Evolutionary conservation across 2,329 filamentous ascomycete genomes (phyloP), one percentile per base, ranked within the genome.

Genomic region (Myriosclerotinia duriaeana): DNA sequence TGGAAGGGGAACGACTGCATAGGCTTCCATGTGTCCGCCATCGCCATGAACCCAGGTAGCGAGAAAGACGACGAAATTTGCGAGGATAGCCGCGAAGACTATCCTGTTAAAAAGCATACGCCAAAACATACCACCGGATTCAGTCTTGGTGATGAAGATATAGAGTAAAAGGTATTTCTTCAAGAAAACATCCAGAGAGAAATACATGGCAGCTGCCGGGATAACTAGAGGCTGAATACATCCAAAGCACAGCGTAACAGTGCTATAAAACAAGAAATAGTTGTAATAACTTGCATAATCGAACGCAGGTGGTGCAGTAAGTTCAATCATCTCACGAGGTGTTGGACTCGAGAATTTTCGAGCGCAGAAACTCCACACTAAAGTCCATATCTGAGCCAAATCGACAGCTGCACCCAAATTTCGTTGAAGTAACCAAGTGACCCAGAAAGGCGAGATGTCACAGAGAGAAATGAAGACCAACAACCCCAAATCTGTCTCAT

Each of bases 221-320:
- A 99, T 83, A 1, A 95, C 90, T 34, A 98, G 83, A 0, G 95
- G 95, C 78, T 98, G 95, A 63, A 98, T 83, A 1, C 88, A 87
- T 2, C 89, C 88, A 75, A 95, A 97, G 73, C 89, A 92, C 20
- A 99, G 82, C 0, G 92, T 90, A 42, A 98, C 91, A 0, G 94
- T 97, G 34, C 90, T 84, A 80, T 98, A 99, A 79, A 92, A 99
- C 40, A 98, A 82, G 78, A 97, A 97, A 78, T 96, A 98, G 78
- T 97, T 98, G 84, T 97, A 99, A 80, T 98, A 98, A 72, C 87
- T 92, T 67, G 95, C 92, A 75, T 97, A 98, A 72, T 98, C 93
- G 77, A 99, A 97, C 0, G 91, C 83, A 2, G 92, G 93, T 1
- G 95, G 95, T 4, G 95, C 95, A 0, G 93, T 97, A 75, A 95